These are phyloP conservation scores for Celoporthe dispersa DNA, from an alignment of 2,329 filamentous ascomycete species.

Conservation along the genomic window DNA sequence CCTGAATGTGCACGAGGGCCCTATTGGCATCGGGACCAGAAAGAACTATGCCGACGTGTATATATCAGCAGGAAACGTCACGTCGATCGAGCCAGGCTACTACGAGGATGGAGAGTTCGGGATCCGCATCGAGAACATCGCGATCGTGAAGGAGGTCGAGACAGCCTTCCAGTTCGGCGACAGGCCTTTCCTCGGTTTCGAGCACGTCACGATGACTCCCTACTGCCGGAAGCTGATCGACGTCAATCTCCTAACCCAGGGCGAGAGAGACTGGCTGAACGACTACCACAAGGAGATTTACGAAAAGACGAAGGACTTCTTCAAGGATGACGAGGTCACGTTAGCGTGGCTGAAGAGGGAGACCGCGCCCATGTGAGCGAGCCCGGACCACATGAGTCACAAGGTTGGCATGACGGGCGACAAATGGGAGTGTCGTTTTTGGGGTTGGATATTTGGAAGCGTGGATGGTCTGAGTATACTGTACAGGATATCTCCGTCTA, in stretches of 20 bases:
- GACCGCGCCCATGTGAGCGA: constrained; percentile 62
- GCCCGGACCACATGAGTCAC: background rate
- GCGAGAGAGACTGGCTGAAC: constrained; percentile 87
- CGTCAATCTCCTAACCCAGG: constrained; percentile 67
- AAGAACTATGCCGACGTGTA: constrained; percentile 91
- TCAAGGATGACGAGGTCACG: constrained; percentile 73
- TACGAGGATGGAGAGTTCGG: constrained; percentile 96
- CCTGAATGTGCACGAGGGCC: constrained; percentile 95
- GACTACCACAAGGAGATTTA: constrained; percentile 80
- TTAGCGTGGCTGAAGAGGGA: constrained; percentile 85
- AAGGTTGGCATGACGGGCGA: background rate
- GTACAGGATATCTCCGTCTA: constrained; percentile 31
- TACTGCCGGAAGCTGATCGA: constrained; percentile 92
- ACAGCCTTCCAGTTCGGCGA: constrained; percentile 89
- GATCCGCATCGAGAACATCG: constrained; percentile 94
- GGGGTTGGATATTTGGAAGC: background rate
- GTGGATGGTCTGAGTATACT: constrained; percentile 3
- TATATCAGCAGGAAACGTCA: constrained; percentile 87
- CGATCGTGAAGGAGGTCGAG: constrained; percentile 86
- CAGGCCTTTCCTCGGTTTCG: constrained; percentile 92
- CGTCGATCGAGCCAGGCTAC: constrained; percentile 95
- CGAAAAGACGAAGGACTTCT: constrained; percentile 78
- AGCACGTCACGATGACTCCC: constrained; percentile 96
- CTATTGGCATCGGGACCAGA: constrained; percentile 92
- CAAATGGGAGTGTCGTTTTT: background rate